Conservation (phyloP, 176 grass and related monocot species). For the Juncus effusus region DNA sequence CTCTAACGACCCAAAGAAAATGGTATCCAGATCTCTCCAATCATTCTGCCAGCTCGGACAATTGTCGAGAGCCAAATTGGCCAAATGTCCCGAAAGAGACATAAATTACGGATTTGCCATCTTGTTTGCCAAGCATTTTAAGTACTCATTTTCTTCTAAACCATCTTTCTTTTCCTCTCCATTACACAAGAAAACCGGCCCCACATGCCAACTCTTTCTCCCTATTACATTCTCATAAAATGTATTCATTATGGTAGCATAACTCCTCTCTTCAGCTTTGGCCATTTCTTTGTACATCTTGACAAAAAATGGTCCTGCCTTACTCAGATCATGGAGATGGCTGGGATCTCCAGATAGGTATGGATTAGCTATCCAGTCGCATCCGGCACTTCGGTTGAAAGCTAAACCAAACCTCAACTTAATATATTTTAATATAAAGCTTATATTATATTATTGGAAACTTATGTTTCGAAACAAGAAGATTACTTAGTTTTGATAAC, state of each 20-base stretch:
- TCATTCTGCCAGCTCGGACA: slow-evolving; percentile 12
- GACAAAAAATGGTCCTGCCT: slow-evolving; percentile 7
- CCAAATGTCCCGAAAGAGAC: slow-evolving; percentile 30
- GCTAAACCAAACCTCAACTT: no score
- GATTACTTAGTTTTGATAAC: no score
- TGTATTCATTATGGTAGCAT: slow-evolving; percentile 32
- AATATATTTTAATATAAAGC: no score
- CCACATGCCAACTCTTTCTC: slow-evolving; percentile 25
- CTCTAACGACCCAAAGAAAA: slow-evolving; percentile 26
- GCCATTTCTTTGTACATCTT: slow-evolving; percentile 15
- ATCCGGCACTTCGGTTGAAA: no score
- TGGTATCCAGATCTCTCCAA: slow-evolving; percentile 12
- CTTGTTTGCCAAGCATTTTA: slow-evolving; percentile 26
- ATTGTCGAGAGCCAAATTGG: neutral
- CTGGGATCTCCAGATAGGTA: no score
- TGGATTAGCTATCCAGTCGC: no score
- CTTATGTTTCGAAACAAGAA: no score
- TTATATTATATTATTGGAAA: no score
- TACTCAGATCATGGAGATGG: slow-evolving; percentile 27
- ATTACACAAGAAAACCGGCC: slow-evolving; percentile 20
- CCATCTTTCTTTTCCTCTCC: no score
- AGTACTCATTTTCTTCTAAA: neutral
- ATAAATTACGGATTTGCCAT: slow-evolving; percentile 23
- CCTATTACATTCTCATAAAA: slow-evolving; percentile 24
- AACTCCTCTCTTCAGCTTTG: slow-evolving; percentile 19